phyloP scores from a whole-genome alignment of 192 early-diverging fungal species.

The Coemansia guatemalensis region DNA sequence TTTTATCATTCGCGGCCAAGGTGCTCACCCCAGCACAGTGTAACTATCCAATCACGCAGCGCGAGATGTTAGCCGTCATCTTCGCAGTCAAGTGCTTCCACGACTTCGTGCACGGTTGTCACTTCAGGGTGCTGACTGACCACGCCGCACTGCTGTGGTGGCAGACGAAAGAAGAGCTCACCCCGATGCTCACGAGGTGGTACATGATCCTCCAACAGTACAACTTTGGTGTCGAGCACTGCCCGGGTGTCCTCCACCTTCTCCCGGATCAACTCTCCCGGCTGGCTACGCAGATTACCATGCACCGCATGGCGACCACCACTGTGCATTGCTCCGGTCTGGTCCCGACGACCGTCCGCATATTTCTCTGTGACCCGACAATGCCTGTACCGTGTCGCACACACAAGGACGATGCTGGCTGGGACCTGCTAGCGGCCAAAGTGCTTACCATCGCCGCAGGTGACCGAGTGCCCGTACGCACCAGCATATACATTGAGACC shows the following conservation, averaged over 20 bases:
- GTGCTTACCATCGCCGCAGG: no score
- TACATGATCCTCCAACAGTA: no score
- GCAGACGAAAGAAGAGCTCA: no score
- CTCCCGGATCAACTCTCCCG: background rate
- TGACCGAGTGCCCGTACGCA: no score
- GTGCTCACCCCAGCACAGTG: background rate
- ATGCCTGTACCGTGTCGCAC: no score
- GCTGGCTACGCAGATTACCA: background rate
- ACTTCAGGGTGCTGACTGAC: conserved; percentile 40
- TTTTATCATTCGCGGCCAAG: background rate
- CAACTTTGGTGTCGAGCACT: no score
- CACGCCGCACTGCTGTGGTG: no score
- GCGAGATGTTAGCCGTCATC: background rate
- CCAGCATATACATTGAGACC: no score
- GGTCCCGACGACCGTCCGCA: background rate
- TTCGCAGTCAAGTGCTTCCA: conserved; percentile 14
- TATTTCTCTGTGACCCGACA: no score
- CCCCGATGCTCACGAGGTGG: conserved; percentile 25
- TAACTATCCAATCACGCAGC: background rate
- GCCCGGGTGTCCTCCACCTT: background rate
- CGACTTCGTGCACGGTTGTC: conserved; percentile 32
- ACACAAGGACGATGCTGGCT: no score
- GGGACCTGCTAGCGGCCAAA: no score
- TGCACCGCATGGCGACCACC: background rate
- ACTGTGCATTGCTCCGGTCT: background rate